Base-by-base conservation (phyloP, 129 eudicot genomes). In the Centella asiatica region DNA sequence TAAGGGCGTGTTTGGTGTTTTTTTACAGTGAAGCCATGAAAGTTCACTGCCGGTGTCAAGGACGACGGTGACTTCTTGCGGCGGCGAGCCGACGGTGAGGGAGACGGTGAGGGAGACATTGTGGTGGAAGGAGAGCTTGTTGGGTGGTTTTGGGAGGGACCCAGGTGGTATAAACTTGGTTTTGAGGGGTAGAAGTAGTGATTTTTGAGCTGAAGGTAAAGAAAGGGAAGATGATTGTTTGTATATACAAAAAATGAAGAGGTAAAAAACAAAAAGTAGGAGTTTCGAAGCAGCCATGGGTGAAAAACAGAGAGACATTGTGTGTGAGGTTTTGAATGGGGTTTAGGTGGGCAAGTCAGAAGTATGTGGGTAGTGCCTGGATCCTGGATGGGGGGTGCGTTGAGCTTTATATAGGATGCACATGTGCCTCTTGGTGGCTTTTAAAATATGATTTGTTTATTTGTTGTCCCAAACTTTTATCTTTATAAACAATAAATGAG, bases 11-110 rank as follows among this genome's bases (percentile, higher is more conserved):
- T 27, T 69, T 20, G 89, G 82, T 44, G 87, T 63, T 70, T 75
- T 81, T 3, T 70, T 85, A 63, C 96, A 85, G 70, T 80, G 94
- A 24, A 88, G 77, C 81, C 80, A 85, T 10, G 96, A 77, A 39
- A 88, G 87, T 62, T 85, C 94, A 51, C 94, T 88, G 52, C 96
- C 96, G 5, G 94, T 88, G 70, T 85, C 96, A 42, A 88, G 78
- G 29, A 88, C 96, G 87, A 84, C 82, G 68, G 83, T 78, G 10
- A 82, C 94, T 70, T 73, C 72, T 67, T 88, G 94, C 9, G 96
- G 85, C 0, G 96, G 96, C 10, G 94, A 74, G 2, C 96, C 96
- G 32, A 85, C 87, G 47, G 78, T 10, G 70, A 88, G 85, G 32
- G 90, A 69, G 55, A 88, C 81, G 2, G 96, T 85, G 0, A 88